Conservation (phyloP, 306 rosid genomes). For the Vachellia collinsii region DNA sequence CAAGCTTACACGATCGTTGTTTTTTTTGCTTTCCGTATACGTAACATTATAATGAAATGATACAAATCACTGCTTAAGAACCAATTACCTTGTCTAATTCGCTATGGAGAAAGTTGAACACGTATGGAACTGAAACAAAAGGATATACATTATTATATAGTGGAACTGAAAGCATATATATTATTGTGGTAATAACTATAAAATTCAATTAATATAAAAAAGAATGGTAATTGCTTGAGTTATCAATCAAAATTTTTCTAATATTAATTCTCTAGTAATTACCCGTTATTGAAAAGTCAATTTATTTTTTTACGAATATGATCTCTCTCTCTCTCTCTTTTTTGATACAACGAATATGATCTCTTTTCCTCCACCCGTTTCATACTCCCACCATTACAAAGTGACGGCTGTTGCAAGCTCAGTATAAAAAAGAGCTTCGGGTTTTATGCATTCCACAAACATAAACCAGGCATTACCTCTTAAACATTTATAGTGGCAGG, state of each 20-base stretch:
- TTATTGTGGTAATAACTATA: too few relatives aligned
- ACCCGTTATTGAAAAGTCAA: background rate
- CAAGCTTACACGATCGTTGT: too few relatives aligned
- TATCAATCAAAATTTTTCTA: too few relatives aligned
- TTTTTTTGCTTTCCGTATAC: background rate
- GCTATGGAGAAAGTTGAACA: background rate
- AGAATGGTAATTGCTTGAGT: too few relatives aligned
- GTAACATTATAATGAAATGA: background rate
- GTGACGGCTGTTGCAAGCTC: background rate
- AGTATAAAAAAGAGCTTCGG: background rate
- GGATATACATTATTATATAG: background rate
- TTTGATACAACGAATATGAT: background rate
- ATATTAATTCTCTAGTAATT: too few relatives aligned
- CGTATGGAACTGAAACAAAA: background rate
- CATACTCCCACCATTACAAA: background rate
- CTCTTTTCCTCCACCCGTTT: background rate
- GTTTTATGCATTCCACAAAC: slow-evolving; percentile 8
- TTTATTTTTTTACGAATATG: background rate
- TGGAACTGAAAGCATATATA: background rate
- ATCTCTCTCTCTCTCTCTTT: too few relatives aligned
- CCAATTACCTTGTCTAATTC: background rate
- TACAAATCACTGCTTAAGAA: background rate
- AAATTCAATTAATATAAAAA: too few relatives aligned
- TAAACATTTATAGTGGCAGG: background rate
- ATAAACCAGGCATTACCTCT: background rate